Evolutionary conservation across 83 land plant genomes (phyloP).

Genomic region (Larix sibirica): DNA sequence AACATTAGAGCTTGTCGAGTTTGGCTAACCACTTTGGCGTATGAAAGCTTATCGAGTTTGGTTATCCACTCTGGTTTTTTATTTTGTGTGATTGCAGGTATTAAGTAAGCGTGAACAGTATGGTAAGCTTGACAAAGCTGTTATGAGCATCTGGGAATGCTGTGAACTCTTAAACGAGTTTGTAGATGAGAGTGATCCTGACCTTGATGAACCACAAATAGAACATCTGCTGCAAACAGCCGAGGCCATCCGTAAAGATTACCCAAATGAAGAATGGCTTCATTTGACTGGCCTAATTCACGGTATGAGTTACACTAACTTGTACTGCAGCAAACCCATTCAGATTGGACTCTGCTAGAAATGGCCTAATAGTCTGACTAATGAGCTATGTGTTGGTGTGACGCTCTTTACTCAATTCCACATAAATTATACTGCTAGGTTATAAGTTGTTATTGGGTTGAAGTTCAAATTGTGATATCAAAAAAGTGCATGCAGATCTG

Average conservation of each 20-base stretch:
- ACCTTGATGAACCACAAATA: conserved; percentile 93
- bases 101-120: conserved; percentile 71
- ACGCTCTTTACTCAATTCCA: neutral
- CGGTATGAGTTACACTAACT: conserved; percentile 34
- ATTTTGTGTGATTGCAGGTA: conserved; percentile 39
- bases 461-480: neutral
- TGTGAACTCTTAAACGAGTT: conserved; percentile 84
- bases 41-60: no score
- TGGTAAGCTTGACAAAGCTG: conserved; percentile 52
- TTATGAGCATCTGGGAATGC: conserved; percentile 93
- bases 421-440: neutral
- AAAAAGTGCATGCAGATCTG: conserved; percentile 45
- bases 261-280: conserved; percentile 92
- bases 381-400: neutral
- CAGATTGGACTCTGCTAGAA: neutral
- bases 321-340: no score
- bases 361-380: neutral
- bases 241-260: conserved; percentile 84
- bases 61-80: neutral
- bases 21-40: neutral
- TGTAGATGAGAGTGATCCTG: conserved; percentile 92
- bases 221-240: conserved; percentile 93
- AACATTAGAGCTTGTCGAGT: no score
- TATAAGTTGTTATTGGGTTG: neutral
- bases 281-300: conserved; percentile 91